Conservation (phyloP, 768 basidiomycete genomes). For the Boletus rufocinnamomeus region DNA sequence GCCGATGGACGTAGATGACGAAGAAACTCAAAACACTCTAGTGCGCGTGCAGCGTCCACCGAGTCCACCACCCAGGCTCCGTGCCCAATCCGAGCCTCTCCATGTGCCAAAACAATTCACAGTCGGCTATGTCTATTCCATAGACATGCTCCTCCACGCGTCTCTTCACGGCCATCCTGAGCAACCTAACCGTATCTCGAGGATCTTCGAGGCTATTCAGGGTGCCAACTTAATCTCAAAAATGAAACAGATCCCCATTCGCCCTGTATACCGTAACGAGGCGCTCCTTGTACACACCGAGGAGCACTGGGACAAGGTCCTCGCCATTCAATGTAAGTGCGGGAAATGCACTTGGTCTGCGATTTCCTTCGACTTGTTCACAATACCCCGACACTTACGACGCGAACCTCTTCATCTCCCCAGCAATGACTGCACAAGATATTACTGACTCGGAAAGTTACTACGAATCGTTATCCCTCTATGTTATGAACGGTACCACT, state of each 20-base stretch:
- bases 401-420: constrained; percentile 13
- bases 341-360: constrained; percentile 1
- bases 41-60: constrained; percentile 16
- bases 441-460: constrained; percentile 74
- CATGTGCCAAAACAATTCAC: constrained; percentile 26
- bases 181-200: constrained; percentile 71
- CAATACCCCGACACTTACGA: constrained; percentile 16
- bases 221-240: constrained; percentile 56
- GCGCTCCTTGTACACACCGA: constrained; percentile 87
- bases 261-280: constrained; percentile 74
- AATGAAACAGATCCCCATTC: constrained; percentile 80
- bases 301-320: constrained; percentile 90
- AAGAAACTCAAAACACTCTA: constrained; percentile 10
- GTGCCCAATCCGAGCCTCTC: constrained; percentile 37
- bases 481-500: constrained; percentile 85
- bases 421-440: constrained; percentile 76
- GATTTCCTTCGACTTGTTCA: constrained; percentile 5
- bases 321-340: constrained; percentile 75
- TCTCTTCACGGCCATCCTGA: constrained; percentile 74
- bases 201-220: constrained; percentile 70
- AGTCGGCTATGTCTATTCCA: constrained; percentile 86
- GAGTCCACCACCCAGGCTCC: constrained; percentile 21
- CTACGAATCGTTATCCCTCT: constrained; percentile 91
- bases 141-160: constrained; percentile 84
- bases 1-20: constrained; percentile 33